Percentiles rank a stretch among this genome's conserved stretches.
Evolutionary conservation across 2,329 filamentous ascomycete species (phyloP).

Genomic region (Ceratocystis albifundus): DNA sequence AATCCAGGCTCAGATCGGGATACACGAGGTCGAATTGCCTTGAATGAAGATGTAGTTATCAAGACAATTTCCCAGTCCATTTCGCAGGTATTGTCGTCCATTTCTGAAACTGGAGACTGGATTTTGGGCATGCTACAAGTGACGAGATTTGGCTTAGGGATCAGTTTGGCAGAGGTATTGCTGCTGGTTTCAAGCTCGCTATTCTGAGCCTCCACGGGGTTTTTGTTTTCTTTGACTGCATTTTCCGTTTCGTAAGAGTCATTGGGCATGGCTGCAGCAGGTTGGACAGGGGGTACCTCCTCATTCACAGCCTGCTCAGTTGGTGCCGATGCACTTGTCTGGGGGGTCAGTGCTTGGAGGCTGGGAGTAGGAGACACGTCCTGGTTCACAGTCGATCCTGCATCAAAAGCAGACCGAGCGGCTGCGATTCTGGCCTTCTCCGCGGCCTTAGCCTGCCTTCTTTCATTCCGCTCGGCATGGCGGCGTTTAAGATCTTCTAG

Average conservation of each 20-base stretch:
- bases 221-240: not conserved
- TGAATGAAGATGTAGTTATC: slow-evolving; percentile 20
- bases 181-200: not conserved
- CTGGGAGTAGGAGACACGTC: not conserved
- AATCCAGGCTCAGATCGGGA: slow-evolving; percentile 9
- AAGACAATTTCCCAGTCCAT: slow-evolving; percentile 22
- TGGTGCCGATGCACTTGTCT: not conserved
- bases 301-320: not conserved
- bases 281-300: not conserved
- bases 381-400: not conserved
- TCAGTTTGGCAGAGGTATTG: not conserved
- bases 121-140: not conserved
- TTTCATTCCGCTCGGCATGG: not conserved
- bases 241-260: not conserved
- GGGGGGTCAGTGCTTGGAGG: not conserved
- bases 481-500: slow-evolving; percentile 2
- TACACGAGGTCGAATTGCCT: slow-evolving; percentile 15
- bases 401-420: not conserved
- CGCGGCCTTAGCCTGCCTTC: not conserved
- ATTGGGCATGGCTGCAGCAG: not conserved
- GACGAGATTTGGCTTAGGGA: not conserved
- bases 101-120: not conserved
- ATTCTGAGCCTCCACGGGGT: not conserved
- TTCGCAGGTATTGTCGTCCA: not conserved
- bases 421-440: not conserved